Evolutionary conservation across 495 filamentous ascomycete genomes (phyloP).

Genomic region (Neurospora sp.): DNA sequence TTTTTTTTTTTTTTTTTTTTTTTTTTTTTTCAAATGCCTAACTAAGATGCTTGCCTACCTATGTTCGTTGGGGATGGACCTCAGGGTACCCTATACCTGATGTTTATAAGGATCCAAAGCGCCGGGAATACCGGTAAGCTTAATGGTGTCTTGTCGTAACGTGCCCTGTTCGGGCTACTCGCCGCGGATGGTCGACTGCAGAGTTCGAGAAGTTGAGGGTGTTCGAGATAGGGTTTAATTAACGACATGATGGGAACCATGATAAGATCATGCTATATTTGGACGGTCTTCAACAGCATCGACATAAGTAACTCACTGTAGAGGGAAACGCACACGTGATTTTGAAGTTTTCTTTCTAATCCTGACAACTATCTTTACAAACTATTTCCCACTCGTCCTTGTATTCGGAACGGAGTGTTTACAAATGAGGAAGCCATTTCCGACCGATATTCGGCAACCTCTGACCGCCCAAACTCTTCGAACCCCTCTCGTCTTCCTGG

Average conservation of each 20-base stretch:
- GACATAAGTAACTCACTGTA: not conserved
- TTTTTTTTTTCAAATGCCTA: not conserved
- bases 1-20: not conserved
- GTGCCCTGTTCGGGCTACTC: conserved; percentile 58
- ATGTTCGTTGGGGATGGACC: not conserved
- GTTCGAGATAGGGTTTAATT: no score
- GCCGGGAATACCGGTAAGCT: conserved; percentile 86
- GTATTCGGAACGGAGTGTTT: not conserved
- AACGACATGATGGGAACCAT: no score
- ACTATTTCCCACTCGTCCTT: not conserved
- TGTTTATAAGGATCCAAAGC: conserved; percentile 94
- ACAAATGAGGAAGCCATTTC: not conserved
- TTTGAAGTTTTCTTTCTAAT: not conserved
- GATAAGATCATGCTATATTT: no score
- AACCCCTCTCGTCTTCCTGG: not conserved
- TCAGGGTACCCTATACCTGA: conserved; percentile 42
- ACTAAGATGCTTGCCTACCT: not conserved
- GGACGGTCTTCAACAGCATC: no score
- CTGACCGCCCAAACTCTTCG: not conserved
- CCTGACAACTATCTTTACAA: not conserved
- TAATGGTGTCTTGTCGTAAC: conserved; percentile 86
- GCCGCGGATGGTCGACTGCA: not conserved
- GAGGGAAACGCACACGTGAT: not conserved
- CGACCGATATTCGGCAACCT: not conserved
- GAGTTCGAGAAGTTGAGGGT: no score